Base-by-base conservation (phyloP, 495 filamentous ascomycete genomes). In the Amniculicola lignicola region DNA sequence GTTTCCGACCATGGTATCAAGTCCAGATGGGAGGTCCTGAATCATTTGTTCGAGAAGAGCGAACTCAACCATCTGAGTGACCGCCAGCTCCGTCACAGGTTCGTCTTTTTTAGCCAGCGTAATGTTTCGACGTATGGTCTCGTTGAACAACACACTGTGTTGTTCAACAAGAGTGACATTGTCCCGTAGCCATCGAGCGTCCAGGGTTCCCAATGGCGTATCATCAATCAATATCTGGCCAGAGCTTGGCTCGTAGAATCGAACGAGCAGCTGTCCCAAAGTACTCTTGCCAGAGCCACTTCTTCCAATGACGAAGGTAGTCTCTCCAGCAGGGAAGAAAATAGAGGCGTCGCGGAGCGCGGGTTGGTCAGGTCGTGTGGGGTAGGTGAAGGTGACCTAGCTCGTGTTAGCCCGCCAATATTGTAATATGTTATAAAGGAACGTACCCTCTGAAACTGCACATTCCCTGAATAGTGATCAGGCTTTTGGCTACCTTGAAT, bases 261-360 rank as follows among this genome's bases (percentile, higher is more conserved):
- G 78, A 44, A 89, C 70, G 1, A 98, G 73, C 1, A 98, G 71
- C 62, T 89, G 90, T 1, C 84, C 82, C 7, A 98, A 64, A 0
- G 93, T 97, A 64, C 88, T 95, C 67, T 98, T 98, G 0, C 93
- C 93, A 11, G 90, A 95, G 1, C 93, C 93, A 60, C 90, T 95
- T 48, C 77, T 77, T 1, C 93, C 93, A 48, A 96, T 79, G 5
- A 98, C 75, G 58, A 94, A 97, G 2, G 82, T 89, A 4, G 86
- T 84, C 63, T 86, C 73, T 0, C 86, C 83, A 0, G 86, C 75
- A 1, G 81, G 79, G 56, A 97, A 95, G 57, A 76, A 77, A 39
- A 95, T 80, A 14, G 70, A 80, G 1, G 72, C 72, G 9, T 77
- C 74, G 0, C 79, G 69, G 5, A 97, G 75, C 18, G 83, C 86